phyloP scores from a whole-genome alignment of 1,284 basidiomycete genomes.

The Rhodotorula sp. region DNA sequence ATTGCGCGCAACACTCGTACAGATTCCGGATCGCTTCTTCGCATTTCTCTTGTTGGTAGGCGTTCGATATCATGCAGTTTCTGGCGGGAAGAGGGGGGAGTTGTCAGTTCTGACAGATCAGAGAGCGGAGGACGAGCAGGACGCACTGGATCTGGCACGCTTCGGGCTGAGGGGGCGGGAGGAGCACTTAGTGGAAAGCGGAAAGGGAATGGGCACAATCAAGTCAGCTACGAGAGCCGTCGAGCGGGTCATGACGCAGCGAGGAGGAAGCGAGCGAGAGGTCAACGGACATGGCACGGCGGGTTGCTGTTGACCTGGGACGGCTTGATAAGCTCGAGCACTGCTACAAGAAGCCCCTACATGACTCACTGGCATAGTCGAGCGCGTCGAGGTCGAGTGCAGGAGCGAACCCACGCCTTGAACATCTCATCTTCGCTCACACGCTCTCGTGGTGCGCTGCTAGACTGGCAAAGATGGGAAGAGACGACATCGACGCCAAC shows the following conservation, averaged over 20 bases:
- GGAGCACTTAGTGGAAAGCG: no score
- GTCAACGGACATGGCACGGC: slow-evolving; percentile 18
- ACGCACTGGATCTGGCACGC: slow-evolving; percentile 39
- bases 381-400: no score
- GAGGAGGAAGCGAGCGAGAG: background rate
- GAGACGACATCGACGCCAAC: background rate
- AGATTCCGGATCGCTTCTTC: slow-evolving; percentile 1
- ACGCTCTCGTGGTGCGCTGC: background rate
- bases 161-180: slow-evolving; percentile 14
- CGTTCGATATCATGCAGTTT: slow-evolving; percentile 19
- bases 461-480: background rate
- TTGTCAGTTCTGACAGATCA: background rate
- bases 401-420: no score
- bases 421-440: no score
- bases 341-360: no score
- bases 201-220: background rate
- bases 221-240: background rate
- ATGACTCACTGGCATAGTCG: background rate
- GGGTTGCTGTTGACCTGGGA: background rate
- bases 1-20: slow-evolving; percentile 13
- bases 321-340: background rate
- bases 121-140: background rate
- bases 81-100: background rate
- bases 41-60: slow-evolving; percentile 22
- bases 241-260: background rate